Evolutionary conservation across 202 grass and related monocot species (phyloP), one percentile per base, ranked within the genome.

Genomic region (Saccharum hybrid): DNA sequence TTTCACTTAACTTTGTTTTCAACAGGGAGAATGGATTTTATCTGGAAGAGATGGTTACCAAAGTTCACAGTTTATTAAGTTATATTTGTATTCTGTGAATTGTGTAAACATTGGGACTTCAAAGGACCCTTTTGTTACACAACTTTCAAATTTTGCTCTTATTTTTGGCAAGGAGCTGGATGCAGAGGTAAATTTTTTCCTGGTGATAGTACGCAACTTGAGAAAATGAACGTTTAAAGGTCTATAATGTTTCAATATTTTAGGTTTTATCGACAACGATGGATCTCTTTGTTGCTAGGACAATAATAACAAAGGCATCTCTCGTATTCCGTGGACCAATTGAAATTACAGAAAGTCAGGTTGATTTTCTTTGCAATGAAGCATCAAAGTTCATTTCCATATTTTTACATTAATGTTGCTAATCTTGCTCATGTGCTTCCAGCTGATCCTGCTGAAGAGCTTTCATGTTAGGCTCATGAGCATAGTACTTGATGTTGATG

Each of bases 201-300:
- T 68, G 57, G 63, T 61, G 30, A 19, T 72, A 68, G 83, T 28
- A 34, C 37, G 38, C 26, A 49, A 75, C 37, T 57, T 71, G 71
- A 75, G 19, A 66, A 72, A 75, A 71, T 37, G 12, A 61, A 85
- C 41, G 18, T 12, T 79, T 8, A 82, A 26, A 77, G 38, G 36
- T 59, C 13, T 63, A 10, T 74, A 52, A 78, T 83, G 48, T 86
- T 77, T 72, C 31, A 18, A 30, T 65, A 79, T 93, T 91, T 62
- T 83, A 98, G 96, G 96, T 98, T 94, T 92, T 98, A 94, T 96
- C 96, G 93, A 98, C 82, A 86, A 86, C 88, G 77, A 96, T 98
- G 88, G 96, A 96, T 98, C 96, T 98, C 93, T 98, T 98, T 98
- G 96, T 98, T 96, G 91, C 96, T 81, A 93, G 91, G 87, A 98